Evolutionary conservation across 805 yeast species (phyloP).

Genomic region (Saccharomycodes ludwigii): DNA sequence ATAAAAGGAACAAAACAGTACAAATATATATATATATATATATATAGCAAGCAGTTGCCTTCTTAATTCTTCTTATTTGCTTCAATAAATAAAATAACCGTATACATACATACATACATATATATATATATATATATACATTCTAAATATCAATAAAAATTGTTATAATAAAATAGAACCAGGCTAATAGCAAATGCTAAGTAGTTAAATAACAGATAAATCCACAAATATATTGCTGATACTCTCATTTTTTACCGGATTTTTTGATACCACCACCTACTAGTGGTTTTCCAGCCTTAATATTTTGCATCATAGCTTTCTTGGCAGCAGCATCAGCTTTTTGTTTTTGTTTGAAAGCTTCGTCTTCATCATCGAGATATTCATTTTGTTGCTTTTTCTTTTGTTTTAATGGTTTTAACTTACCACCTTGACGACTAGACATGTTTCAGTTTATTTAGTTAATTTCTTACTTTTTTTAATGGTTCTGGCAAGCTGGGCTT

Average conservation of each 20-base stretch:
- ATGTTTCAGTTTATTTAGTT: constrained; percentile 24
- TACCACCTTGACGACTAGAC: constrained; percentile 98
- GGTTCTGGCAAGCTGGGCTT: not conserved
- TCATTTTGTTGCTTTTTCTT: constrained; percentile 69
- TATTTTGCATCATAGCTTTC: constrained; percentile 80
- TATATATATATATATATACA: too few relatives aligned
- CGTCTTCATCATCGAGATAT: constrained; percentile 75
- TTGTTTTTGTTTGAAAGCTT: constrained; percentile 86
- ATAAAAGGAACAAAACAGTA: too few relatives aligned
- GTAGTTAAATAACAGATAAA: too few relatives aligned
- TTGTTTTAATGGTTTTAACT: constrained; percentile 66
- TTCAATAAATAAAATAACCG: too few relatives aligned
- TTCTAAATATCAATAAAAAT: too few relatives aligned
- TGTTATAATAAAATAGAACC: not conserved
- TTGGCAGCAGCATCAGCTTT: constrained; percentile 89
- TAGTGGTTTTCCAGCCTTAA: constrained; percentile 82
- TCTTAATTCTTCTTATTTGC: not conserved
- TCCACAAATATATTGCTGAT: too few relatives aligned
- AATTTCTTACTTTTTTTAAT: not conserved
- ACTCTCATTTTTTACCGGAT: constrained; percentile 44
- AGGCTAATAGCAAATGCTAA: not conserved
- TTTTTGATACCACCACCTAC: constrained; percentile 94
- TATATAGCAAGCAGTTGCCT: too few relatives aligned
- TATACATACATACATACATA: too few relatives aligned
- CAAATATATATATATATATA: too few relatives aligned